Evolutionary conservation across 1,139 yeast genomes (phyloP).

Genomic region (Scheffersomyces illinoinensis): DNA sequence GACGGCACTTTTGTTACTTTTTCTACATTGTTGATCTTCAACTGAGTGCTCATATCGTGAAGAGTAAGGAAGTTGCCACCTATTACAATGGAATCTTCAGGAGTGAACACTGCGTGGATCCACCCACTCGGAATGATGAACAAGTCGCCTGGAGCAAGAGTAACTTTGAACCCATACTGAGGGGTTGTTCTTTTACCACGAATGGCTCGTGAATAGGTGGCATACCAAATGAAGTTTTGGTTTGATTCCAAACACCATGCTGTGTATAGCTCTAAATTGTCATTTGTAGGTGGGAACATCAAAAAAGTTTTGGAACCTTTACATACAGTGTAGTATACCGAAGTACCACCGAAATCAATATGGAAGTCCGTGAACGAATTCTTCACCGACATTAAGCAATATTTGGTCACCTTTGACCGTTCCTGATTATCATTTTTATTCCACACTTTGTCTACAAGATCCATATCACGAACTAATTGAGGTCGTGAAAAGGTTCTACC

Average conservation of each 20-base stretch:
- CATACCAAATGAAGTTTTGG: constrained; percentile 69
- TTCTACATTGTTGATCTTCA: constrained; percentile 64
- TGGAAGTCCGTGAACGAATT: constrained; percentile 89
- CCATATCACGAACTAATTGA: constrained; percentile 61
- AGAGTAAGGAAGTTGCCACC: constrained; percentile 86
- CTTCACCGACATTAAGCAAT: constrained; percentile 82
- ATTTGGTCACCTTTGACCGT: constrained; percentile 75
- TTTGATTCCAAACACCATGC: constrained; percentile 72
- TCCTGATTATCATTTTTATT: constrained; percentile 21
- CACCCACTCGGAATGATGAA: constrained; percentile 88
- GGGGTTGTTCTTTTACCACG: constrained; percentile 28
- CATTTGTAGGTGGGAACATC: constrained; percentile 73
- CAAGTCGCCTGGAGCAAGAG: constrained; percentile 67
- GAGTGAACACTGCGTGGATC: constrained; percentile 90
- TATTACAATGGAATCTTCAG: constrained; percentile 74
- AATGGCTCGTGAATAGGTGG: constrained; percentile 40
- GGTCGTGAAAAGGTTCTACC: constrained; percentile 63
- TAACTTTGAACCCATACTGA: constrained; percentile 61
- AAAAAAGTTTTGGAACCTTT: constrained; percentile 73
- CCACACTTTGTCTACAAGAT: constrained; percentile 75
- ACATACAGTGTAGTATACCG: constrained; percentile 83
- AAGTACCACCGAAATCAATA: constrained; percentile 89
- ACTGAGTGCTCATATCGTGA: constrained; percentile 61
- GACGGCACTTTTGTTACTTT: constrained; percentile 69
- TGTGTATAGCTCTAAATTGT: constrained; percentile 60